A percentile compares a stretch with the other conserved stretches of the same genome.
Evolutionary conservation across 352 stramenopile genomes (phyloP).

Genomic region (Globisporangium spinosum): DNA sequence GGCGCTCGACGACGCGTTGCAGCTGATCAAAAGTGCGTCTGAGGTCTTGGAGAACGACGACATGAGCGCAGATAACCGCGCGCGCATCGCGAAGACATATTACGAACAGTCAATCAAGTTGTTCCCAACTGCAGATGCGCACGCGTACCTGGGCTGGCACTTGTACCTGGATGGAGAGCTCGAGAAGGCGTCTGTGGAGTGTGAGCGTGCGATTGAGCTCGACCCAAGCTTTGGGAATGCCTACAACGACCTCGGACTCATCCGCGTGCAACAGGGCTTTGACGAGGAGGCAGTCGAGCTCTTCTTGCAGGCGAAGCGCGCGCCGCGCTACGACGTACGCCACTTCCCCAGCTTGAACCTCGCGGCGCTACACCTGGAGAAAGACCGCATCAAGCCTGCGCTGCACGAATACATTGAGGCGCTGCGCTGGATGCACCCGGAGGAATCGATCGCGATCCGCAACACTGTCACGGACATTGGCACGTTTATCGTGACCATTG

Average conservation of each 20-base stretch:
- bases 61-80: conserved; percentile 39
- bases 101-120: conserved; percentile 63
- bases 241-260: conserved; percentile 72
- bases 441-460: conserved; percentile 52
- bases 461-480: conserved; percentile 68
- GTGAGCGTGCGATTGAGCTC: conserved; percentile 56
- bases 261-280: conserved; percentile 54
- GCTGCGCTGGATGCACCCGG: conserved; percentile 59
- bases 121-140: conserved; percentile 64
- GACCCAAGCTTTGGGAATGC: conserved; percentile 64
- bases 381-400: conserved; percentile 57
- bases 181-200: conserved; percentile 47
- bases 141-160: conserved; percentile 66
- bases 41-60: conserved; percentile 44
- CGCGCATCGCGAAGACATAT: conserved; percentile 59
- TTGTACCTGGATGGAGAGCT: conserved; percentile 62
- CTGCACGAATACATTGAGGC: conserved; percentile 77
- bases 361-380: conserved; percentile 55
- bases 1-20: conserved; percentile 41
- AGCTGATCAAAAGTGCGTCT: conserved; percentile 49
- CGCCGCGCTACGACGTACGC: conserved; percentile 61
- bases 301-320: conserved; percentile 58
- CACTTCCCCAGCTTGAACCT: conserved; percentile 67
- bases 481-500: conserved; percentile 53
- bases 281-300: conserved; percentile 53